phyloP scores from a whole-genome alignment of 2,329 filamentous ascomycete genomes.

The Aspergillus flavus region DNA sequence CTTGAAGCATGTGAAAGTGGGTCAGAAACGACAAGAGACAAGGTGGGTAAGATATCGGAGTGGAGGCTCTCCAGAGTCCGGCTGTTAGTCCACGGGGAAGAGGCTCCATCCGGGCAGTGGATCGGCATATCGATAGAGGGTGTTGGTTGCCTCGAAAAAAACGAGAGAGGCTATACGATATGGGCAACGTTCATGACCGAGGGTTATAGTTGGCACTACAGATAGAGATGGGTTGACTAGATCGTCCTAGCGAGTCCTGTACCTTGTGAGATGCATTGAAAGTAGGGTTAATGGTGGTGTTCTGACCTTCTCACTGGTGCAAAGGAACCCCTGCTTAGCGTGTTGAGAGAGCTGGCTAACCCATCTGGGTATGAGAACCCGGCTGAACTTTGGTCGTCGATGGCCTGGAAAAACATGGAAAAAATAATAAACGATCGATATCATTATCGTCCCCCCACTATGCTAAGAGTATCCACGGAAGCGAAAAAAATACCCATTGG shows the following conservation, averaged over 20 bases:
- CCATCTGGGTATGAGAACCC: background rate
- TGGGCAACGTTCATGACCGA: background rate
- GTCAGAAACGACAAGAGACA: background rate
- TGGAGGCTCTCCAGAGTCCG: background rate
- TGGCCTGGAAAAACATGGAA: background rate
- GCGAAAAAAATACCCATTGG: background rate
- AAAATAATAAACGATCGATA: background rate
- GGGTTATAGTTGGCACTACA: background rate
- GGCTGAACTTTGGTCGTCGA: background rate
- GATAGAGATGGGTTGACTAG: background rate
- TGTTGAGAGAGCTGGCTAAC: background rate
- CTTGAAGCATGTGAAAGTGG: slow-evolving; percentile 5
- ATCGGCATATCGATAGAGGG: background rate
- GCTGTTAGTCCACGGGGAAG: background rate
- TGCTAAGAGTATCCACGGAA: background rate
- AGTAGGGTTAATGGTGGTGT: too few relatives aligned
- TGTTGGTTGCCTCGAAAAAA: background rate
- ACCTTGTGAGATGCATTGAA: too few relatives aligned
- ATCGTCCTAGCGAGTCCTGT: too few relatives aligned
- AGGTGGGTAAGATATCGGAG: background rate
- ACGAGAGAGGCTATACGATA: background rate
- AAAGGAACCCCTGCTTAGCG: background rate
- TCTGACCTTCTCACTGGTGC: too few relatives aligned
- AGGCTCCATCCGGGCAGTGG: background rate
- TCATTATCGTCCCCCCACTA: background rate